Base-by-base conservation (phyloP, 176 grass and related monocot species). In the Saccharum officinarum region DNA sequence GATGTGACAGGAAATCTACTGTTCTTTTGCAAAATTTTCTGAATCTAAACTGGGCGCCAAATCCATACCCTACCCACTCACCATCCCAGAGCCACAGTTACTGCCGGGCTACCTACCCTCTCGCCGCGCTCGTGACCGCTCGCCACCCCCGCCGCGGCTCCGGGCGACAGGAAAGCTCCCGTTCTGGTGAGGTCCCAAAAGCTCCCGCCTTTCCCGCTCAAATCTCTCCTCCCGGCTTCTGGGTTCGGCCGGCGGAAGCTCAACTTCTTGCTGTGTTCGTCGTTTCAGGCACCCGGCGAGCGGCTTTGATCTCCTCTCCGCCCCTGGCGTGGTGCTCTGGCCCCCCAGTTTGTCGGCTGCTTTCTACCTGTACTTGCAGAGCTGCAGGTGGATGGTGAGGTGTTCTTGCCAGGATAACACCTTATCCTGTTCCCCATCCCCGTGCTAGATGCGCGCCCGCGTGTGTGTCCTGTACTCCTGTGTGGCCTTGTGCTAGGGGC, bases 341-440 rank as follows among this genome's bases (percentile, higher is more conserved):
- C 37, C 67, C 86, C 86, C 52, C 40, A 18, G 76, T 31, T 13
- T 78, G 34, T 78, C 55, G 8, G 14, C 67, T 54, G 54, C 41
- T 71, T 78, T 72, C 30, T 23, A 3, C 78, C 31, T 86, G 72
- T 40, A 28, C 88, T 83, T 65, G 78, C 71, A 3, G 50, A 40
- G 30, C 23, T 54, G 50, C 52, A 33, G 22, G 31, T 42, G 14
- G 73, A 54, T 82, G 55, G 74, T 28, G 78, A 59, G 59, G 79
- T 66, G 84, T 45, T 40, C 44, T 31, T 78, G 44, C 34, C 54
- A 2, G 12, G 63, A 63, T 38, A 36, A 25, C 73, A 42, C 84
- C 88, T 78, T 86, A 86, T 83, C 84, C 15, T 67, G 26, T 75
- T 54, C 33, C 33, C 71, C 14, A 15, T 52, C 63, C 33, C 65